Percentiles rank a stretch among this genome's conserved stretches.
Conservation (phyloP, 2,329 filamentous ascomycete species). For the Trichophyton verrucosum region DNA sequence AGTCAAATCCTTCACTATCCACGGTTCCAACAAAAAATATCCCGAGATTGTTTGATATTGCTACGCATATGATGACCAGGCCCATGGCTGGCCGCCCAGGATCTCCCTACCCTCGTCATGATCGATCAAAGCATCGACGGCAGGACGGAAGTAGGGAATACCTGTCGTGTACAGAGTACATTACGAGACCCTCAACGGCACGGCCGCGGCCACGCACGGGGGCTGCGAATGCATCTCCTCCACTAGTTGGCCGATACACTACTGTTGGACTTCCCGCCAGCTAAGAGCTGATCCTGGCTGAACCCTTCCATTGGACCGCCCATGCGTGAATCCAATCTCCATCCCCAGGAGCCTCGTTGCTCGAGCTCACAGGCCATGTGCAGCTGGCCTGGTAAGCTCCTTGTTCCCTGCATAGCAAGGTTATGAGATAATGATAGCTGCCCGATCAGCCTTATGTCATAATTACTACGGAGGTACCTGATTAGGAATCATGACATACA, state of each 20-base stretch:
- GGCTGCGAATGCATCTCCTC: neutral
- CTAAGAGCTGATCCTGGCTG: neutral
- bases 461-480: neutral
- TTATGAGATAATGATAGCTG: neutral
- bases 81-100: neutral
- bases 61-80: neutral
- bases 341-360: neutral
- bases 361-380: neutral
- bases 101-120: neutral
- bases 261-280: neutral
- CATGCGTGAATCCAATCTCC: neutral
- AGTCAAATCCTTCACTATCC: neutral
- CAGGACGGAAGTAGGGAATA: neutral
- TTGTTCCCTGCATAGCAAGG: neutral
- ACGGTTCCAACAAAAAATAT: neutral
- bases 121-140: neutral
- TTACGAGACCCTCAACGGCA: neutral
- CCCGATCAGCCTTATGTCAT: neutral
- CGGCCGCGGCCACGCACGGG: neutral
- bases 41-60: neutral
- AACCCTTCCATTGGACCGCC: neutral
- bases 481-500: neutral
- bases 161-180: neutral
- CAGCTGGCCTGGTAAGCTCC: neutral
- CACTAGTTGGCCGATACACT: neutral